Conservation (phyloP, 2,329 filamentous ascomycete species). For the Alternaria novae-zelandiae region DNA sequence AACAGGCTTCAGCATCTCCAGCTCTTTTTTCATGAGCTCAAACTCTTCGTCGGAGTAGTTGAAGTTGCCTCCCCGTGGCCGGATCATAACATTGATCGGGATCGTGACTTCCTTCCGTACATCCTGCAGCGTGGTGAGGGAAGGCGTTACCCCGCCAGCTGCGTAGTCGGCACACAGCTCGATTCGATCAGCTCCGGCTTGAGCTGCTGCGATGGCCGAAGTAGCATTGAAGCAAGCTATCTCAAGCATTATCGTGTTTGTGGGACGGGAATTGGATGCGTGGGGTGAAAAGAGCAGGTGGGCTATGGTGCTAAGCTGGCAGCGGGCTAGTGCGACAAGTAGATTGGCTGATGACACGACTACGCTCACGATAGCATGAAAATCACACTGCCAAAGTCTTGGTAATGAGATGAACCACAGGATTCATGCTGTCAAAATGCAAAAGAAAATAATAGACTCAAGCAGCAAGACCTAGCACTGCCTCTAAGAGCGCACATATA, state of each 20-base stretch:
- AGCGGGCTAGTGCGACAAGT: neutral
- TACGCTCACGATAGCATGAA: neutral
- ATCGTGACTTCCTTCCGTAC: constrained; percentile 37
- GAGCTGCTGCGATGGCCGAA: constrained; percentile 53
- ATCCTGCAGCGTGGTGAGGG: constrained; percentile 28
- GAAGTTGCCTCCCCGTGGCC: constrained; percentile 57
- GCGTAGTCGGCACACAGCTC: constrained; percentile 56
- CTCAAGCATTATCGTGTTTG: constrained; percentile 49
- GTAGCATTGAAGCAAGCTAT: constrained; percentile 57
- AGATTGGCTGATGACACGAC: constrained; percentile 1
- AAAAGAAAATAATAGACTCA: neutral
- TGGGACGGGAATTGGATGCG: neutral
- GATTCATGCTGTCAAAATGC: neutral
- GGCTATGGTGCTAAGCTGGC: neutral
- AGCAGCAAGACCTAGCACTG: neutral
- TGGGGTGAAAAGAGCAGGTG: neutral
- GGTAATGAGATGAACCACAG: neutral
- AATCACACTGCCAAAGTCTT: neutral
- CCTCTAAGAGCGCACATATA: neutral
- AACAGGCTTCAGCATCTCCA: constrained; percentile 45
- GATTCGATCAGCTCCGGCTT: constrained; percentile 57
- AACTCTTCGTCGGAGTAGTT: constrained; percentile 53
- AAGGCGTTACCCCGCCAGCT: constrained; percentile 54
- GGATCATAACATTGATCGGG: constrained; percentile 62
- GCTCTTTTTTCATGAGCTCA: constrained; percentile 51